phyloP scores from a whole-genome alignment of 1,284 basidiomycete species.

The Trichosporon faecale region DNA sequence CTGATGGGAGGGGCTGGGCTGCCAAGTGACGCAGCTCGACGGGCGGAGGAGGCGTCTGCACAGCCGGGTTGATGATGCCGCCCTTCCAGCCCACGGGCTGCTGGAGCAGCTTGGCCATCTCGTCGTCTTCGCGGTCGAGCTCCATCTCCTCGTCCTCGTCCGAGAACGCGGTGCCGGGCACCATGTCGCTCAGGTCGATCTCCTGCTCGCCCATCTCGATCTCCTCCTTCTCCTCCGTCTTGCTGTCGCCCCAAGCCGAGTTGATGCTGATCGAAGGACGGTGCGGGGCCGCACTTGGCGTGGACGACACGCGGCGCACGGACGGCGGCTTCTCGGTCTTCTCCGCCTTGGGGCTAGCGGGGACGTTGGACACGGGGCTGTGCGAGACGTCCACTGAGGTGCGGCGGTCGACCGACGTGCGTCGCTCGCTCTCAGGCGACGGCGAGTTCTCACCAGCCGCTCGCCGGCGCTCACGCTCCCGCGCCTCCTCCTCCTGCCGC shows the following conservation, averaged over 20 bases:
- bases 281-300: not conserved
- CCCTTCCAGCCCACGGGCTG: slow-evolving; percentile 37
- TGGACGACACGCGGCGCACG: not conserved
- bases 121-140: slow-evolving; percentile 14
- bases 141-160: slow-evolving; percentile 12
- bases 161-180: slow-evolving; percentile 16
- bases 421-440: not conserved
- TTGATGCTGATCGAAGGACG: slow-evolving; percentile 13
- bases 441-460: not conserved
- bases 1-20: slow-evolving; percentile 3
- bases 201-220: slow-evolving; percentile 22
- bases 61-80: slow-evolving; percentile 34
- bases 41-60: slow-evolving; percentile 21
- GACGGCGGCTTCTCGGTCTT: not conserved
- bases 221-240: not conserved
- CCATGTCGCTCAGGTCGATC: slow-evolving; percentile 45
- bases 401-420: not conserved
- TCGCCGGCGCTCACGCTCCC: slow-evolving; percentile 13
- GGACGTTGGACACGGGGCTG: not conserved
- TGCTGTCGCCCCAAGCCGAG: slow-evolving; percentile 23
- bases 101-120: slow-evolving; percentile 26
- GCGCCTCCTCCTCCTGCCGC: slow-evolving; percentile 19
- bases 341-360: not conserved
- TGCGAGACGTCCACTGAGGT: slow-evolving; percentile 1
- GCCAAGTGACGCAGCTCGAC: slow-evolving; percentile 27